phyloP scores from a whole-genome alignment of 371 early-diverging fungal species.

The Saksenaea oblongispora region DNA sequence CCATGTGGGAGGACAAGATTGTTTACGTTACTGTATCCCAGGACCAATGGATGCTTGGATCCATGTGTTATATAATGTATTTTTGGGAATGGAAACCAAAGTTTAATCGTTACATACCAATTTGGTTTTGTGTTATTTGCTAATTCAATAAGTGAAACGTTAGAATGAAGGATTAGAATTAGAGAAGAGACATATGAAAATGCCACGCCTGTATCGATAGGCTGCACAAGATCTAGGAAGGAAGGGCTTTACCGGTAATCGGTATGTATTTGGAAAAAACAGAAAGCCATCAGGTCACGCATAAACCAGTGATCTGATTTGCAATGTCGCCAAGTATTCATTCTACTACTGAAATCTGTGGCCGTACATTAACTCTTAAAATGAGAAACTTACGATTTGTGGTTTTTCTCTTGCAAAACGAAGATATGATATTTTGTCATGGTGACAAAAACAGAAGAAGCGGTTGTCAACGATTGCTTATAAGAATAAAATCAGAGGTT shows the following conservation, averaged over 20 bases:
- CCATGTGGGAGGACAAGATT: constrained; percentile 61
- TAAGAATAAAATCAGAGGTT: too few species aligned
- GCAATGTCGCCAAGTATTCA: constrained; percentile 77
- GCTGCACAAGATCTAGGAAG: constrained; percentile 72
- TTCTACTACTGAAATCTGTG: constrained; percentile 77
- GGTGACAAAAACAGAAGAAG: too few species aligned
- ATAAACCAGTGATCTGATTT: constrained; percentile 83
- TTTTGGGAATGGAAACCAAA: constrained; percentile 24
- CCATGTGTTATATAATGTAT: constrained; percentile 51
- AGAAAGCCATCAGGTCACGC: constrained; percentile 66
- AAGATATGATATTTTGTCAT: too few species aligned
- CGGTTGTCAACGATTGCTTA: too few species aligned
- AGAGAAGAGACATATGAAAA: constrained; percentile 75
- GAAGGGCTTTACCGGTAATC: constrained; percentile 58
- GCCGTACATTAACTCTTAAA: constrained; percentile 47
- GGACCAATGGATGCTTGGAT: constrained; percentile 62
- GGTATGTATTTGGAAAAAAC: constrained; percentile 68
- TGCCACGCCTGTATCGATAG: constrained; percentile 58
- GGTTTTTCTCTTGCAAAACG: too few species aligned
- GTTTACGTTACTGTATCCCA: constrained; percentile 66
- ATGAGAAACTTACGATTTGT: too few species aligned
- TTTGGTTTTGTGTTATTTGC: not conserved
- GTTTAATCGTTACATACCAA: not conserved
- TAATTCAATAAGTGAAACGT: constrained; percentile 58
- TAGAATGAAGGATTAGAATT: constrained; percentile 79